A percentile compares a stretch with the other conserved stretches of the same genome.
Conservation (phyloP, 768 basidiomycete genomes). For the Imleria badia region DNA sequence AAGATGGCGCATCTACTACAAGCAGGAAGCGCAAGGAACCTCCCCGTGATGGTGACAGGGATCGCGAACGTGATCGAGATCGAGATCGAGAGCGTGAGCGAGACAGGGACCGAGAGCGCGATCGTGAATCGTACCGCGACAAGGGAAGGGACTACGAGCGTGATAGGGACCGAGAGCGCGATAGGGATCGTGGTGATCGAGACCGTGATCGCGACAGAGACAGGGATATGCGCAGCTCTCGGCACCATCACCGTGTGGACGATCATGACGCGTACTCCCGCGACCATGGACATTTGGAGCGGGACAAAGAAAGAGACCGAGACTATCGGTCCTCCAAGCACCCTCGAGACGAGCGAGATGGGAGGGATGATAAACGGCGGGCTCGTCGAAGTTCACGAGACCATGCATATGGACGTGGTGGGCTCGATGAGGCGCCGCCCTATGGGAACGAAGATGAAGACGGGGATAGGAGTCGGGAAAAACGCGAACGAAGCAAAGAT, state of each 20-base stretch:
- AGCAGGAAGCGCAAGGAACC: slow-evolving; percentile 83
- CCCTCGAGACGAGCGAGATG: slow-evolving; percentile 56
- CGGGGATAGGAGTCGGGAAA: slow-evolving; percentile 29
- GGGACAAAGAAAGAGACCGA: slow-evolving; percentile 40
- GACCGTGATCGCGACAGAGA: slow-evolving; percentile 47
- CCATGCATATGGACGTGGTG: slow-evolving; percentile 41
- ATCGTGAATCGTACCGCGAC: slow-evolving; percentile 30
- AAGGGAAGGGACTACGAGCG: slow-evolving; percentile 38
- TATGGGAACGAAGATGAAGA: slow-evolving; percentile 42
- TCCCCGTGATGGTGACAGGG: slow-evolving; percentile 45
- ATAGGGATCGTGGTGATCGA: slow-evolving; percentile 41
- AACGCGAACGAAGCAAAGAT: slow-evolving; percentile 50
- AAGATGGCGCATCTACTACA: slow-evolving; percentile 78
- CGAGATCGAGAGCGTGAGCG: slow-evolving; percentile 34
- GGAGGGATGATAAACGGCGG: slow-evolving; percentile 48
- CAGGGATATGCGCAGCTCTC: slow-evolving; percentile 35
- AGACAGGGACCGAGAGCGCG: slow-evolving; percentile 28
- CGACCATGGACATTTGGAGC: slow-evolving; percentile 33
- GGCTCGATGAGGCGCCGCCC: slow-evolving; percentile 49
- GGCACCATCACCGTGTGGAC: slow-evolving; percentile 37
- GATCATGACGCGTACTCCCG: slow-evolving; percentile 33
- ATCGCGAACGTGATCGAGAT: slow-evolving; percentile 43
- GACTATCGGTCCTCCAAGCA: slow-evolving; percentile 46
- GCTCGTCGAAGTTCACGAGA: slow-evolving; percentile 43
- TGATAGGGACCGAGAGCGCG: slow-evolving; percentile 41